phyloP scores from a whole-genome alignment of 306 rosid species.

The Cicer cuneatum region DNA sequence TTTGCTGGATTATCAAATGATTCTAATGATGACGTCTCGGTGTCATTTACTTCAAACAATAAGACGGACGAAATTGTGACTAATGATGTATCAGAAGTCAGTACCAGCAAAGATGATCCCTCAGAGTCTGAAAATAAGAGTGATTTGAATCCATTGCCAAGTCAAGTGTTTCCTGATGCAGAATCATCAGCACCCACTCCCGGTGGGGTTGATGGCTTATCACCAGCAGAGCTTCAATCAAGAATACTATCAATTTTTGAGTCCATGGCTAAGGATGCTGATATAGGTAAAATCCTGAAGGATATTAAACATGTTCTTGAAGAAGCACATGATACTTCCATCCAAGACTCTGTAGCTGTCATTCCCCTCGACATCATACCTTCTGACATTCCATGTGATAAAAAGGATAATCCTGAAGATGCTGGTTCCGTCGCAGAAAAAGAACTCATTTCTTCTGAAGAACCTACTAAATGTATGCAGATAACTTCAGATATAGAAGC shows the following conservation, averaged over 20 bases:
- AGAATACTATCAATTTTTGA: conserved; percentile 69
- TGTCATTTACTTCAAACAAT: conserved; percentile 50
- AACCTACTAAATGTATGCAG: conserved; percentile 49
- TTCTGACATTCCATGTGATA: conserved; percentile 58
- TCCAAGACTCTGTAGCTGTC: conserved; percentile 55
- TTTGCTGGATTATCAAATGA: conserved; percentile 77
- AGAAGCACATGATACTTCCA: conserved; percentile 60
- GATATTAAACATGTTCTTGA: conserved; percentile 72
- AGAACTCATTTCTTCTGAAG: conserved; percentile 55
- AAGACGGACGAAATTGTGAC: conserved; percentile 53
- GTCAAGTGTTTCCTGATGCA: conserved; percentile 47
- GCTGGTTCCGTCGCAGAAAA: conserved; percentile 58
- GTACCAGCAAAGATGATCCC: conserved; percentile 47
- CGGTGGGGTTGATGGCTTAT: conserved; percentile 47
- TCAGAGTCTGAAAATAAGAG: conserved; percentile 48
- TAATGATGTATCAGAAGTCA: conserved; percentile 53
- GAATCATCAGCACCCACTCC: conserved; percentile 42
- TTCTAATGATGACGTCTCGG: conserved; percentile 55
- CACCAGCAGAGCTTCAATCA: conserved; percentile 64
- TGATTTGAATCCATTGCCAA: conserved; percentile 52
- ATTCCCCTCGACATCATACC: conserved; percentile 54
- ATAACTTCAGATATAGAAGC: conserved; percentile 68
- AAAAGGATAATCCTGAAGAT: conserved; percentile 62
- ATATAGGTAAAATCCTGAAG: conserved; percentile 67
- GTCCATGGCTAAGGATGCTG: conserved; percentile 68